Evolutionary conservation across 495 filamentous ascomycete species (phyloP).

Genomic region (Aspergillus wentii): DNA sequence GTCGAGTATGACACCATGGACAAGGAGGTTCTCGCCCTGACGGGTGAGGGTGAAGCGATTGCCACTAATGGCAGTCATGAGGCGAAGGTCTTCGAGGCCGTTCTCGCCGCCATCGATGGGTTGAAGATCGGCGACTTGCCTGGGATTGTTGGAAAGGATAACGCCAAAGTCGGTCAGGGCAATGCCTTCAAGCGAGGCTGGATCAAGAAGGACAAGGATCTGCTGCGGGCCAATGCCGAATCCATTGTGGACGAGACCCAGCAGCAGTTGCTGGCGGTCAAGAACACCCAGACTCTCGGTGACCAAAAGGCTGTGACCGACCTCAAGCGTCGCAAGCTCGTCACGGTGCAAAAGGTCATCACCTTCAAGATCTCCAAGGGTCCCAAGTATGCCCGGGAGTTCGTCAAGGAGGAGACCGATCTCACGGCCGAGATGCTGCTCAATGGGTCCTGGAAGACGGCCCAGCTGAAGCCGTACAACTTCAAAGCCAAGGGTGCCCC

Average conservation of each 20-base stretch:
- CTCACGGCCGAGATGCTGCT: constrained; percentile 89
- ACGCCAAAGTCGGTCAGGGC: constrained; percentile 85
- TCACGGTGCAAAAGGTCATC: constrained; percentile 77
- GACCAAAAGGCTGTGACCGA: constrained; percentile 72
- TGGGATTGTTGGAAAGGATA: constrained; percentile 73
- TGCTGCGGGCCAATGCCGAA: constrained; percentile 52
- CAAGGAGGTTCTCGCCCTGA: constrained; percentile 70
- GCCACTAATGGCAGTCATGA: constrained; percentile 86
- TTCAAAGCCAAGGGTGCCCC: constrained; percentile 85
- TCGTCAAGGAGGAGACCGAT: constrained; percentile 92
- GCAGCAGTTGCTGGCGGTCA: constrained; percentile 65
- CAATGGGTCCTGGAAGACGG: constrained; percentile 62
- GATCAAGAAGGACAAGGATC: constrained; percentile 83
- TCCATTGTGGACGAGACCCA: constrained; percentile 74
- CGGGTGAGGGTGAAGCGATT: constrained; percentile 73
- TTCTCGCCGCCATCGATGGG: constrained; percentile 70
- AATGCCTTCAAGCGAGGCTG: constrained; percentile 96
- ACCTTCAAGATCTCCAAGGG: constrained; percentile 80
- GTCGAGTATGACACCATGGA: constrained; percentile 78
- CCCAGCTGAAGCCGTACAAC: constrained; percentile 93
- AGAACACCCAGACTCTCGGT: constrained; percentile 59
- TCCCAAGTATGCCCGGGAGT: constrained; percentile 75
- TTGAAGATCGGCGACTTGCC: constrained; percentile 75
- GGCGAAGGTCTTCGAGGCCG: constrained; percentile 86
- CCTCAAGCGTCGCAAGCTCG: constrained; percentile 83